A percentile compares a stretch with the other conserved stretches of the same genome.
Conservation (phyloP, 2,329 filamentous ascomycete species). For the Cryphonectria nitschkei region DNA sequence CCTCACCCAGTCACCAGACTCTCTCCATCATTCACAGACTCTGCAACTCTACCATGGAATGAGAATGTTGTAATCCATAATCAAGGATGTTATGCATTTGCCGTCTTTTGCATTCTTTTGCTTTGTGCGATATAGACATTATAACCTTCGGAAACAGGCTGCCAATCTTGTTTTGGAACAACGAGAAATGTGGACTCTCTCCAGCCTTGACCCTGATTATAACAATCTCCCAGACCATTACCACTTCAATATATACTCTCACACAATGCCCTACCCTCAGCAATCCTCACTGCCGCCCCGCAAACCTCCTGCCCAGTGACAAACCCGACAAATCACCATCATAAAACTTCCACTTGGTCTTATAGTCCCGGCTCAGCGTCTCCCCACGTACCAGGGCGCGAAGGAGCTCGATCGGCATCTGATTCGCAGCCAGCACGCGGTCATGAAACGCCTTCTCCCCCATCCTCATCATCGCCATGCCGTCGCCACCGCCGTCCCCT, state of each 20-base stretch:
- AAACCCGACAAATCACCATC: neutral
- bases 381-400: slow-evolving; percentile 24
- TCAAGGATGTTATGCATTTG: too few species aligned
- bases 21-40: too few species aligned
- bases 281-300: neutral
- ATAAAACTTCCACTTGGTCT: slow-evolving; percentile 27
- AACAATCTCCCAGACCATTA: neutral
- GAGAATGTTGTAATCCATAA: too few species aligned
- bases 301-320: neutral
- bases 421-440: slow-evolving; percentile 50
- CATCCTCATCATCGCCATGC: slow-evolving; percentile 23
- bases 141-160: too few species aligned
- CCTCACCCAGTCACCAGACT: too few species aligned
- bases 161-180: too few species aligned
- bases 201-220: too few species aligned
- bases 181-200: too few species aligned
- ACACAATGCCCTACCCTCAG: neutral
- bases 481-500: slow-evolving; percentile 26
- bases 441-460: slow-evolving; percentile 62
- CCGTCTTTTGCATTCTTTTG: too few species aligned
- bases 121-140: too few species aligned
- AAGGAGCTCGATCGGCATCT: slow-evolving; percentile 29
- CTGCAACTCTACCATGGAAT: too few species aligned
- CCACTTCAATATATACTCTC: neutral
- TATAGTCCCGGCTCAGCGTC: slow-evolving; percentile 23